Evolutionary conservation across 129 eudicot genomes (phyloP).

Genomic region (Calendula officinalis): DNA sequence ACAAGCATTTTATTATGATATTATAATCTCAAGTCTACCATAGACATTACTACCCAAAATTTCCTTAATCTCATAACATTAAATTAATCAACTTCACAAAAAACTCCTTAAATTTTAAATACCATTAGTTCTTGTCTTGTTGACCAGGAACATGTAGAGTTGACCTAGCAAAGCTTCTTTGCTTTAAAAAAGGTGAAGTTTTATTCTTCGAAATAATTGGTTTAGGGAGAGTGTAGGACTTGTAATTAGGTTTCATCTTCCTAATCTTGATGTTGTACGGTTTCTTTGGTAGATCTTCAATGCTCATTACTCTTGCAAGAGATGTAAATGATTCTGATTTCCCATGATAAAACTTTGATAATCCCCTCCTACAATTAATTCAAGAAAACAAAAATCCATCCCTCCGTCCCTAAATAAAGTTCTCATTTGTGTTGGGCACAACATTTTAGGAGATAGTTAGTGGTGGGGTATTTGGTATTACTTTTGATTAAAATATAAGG

Average conservation of each 20-base stretch:
- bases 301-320: slow-evolving; percentile 62
- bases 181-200: slow-evolving; percentile 29
- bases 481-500: too few species aligned
- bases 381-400: background rate
- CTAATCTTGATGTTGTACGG: slow-evolving; percentile 40
- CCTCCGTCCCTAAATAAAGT: too few species aligned
- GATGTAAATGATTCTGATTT: slow-evolving; percentile 78
- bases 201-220: slow-evolving; percentile 53
- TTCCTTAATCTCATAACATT: slow-evolving; percentile 8
- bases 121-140: slow-evolving; percentile 21
- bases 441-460: too few species aligned
- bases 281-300: slow-evolving; percentile 81
- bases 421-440: too few species aligned
- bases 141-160: slow-evolving; percentile 18
- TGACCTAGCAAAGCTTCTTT: slow-evolving; percentile 31
- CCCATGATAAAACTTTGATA: slow-evolving; percentile 74
- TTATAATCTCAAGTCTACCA: slow-evolving; percentile 17
- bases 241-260: slow-evolving; percentile 42
- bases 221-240: slow-evolving; percentile 51
- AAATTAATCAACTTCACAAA: background rate
- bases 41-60: slow-evolving; percentile 11
- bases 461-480: too few species aligned
- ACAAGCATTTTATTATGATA: slow-evolving; percentile 16
- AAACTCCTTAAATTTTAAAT: slow-evolving; percentile 8
- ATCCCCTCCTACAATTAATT: slow-evolving; percentile 55